Percentiles rank a stretch among this genome's conserved stretches.
These are phyloP conservation scores for Ascodesmis nigricans DNA, from an alignment of 495 filamentous ascomycete genomes.

Conservation along the genomic window DNA sequence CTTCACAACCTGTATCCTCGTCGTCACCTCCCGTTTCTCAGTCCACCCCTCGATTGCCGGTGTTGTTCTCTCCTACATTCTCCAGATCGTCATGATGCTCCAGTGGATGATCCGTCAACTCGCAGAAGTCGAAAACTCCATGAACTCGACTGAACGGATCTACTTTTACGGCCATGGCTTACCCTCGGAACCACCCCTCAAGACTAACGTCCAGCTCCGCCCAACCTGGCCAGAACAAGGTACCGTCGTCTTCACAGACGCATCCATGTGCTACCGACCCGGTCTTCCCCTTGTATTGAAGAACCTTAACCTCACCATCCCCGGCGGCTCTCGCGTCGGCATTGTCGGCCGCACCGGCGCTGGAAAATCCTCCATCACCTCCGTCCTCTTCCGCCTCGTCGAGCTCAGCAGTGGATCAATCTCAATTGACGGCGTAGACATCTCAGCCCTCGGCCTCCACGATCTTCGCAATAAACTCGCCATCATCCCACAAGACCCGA, in stretches of 20 bases:
- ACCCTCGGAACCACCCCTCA: constrained; percentile 68
- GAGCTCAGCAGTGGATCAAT: constrained; percentile 70
- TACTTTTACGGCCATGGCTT: constrained; percentile 73
- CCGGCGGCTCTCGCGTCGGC: constrained; percentile 73
- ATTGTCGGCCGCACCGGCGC: constrained; percentile 88
- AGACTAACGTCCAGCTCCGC: constrained; percentile 37
- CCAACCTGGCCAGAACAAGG: constrained; percentile 63
- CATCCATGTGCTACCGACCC: constrained; percentile 74
- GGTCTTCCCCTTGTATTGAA: constrained; percentile 68
- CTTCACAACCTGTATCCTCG: constrained; percentile 69
- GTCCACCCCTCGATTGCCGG: constrained; percentile 69
- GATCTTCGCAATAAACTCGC: constrained; percentile 73
- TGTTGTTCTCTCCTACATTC: constrained; percentile 75
- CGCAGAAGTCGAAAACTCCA: constrained; percentile 89
- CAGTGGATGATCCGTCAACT: constrained; percentile 88
- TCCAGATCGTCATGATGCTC: constrained; percentile 86
- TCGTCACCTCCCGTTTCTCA: constrained; percentile 80
- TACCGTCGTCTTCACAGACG: constrained; percentile 62
- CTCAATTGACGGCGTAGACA: constrained; percentile 76
- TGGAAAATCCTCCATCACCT: constrained; percentile 89
- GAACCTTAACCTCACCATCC: constrained; percentile 52
- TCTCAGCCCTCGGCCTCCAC: constrained; percentile 59
- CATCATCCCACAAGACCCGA: constrained; percentile 93
- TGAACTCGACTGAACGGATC: constrained; percentile 91
- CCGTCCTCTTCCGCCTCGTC: constrained; percentile 70